Conservation (phyloP, 306 rosid species). For the Cucumis hystrix region DNA sequence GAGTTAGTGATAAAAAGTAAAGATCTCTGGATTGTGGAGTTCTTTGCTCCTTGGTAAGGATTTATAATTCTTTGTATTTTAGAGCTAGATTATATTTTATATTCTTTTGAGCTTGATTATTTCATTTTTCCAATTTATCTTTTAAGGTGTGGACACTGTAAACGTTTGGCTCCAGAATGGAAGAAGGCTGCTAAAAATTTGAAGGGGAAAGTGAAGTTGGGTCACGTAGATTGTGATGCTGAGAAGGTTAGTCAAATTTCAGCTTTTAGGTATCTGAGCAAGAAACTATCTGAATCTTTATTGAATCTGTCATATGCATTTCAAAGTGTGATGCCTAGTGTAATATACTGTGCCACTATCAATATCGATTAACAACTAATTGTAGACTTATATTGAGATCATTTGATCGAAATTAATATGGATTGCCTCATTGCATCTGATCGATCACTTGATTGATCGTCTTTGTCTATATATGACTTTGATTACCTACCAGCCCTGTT, state of each 20-base stretch:
- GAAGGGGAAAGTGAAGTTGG: slow-evolving; percentile 84
- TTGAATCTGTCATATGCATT: neutral
- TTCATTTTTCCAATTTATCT: slow-evolving; percentile 6
- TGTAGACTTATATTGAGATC: neutral
- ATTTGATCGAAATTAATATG: neutral
- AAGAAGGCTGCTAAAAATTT: slow-evolving; percentile 67
- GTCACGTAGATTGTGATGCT: slow-evolving; percentile 95
- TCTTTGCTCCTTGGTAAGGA: slow-evolving; percentile 93
- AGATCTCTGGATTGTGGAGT: slow-evolving; percentile 96
- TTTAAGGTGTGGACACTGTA: slow-evolving; percentile 97
- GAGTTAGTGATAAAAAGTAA: slow-evolving; percentile 79
- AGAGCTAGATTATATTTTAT: neutral
- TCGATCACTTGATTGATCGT: neutral
- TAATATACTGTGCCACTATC: neutral
- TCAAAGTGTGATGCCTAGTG: neutral
- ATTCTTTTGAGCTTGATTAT: neutral
- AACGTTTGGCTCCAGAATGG: slow-evolving; percentile 96
- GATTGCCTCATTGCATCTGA: neutral
- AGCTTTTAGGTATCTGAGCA: neutral
- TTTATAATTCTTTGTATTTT: neutral
- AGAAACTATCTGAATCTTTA: neutral
- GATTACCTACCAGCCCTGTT: neutral
- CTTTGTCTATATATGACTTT: neutral
- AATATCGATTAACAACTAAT: neutral
- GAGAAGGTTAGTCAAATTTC: slow-evolving; percentile 50